These are phyloP conservation scores for Bacidia gigantensis DNA, from an alignment of 495 filamentous ascomycete genomes.

Conservation along the genomic window DNA sequence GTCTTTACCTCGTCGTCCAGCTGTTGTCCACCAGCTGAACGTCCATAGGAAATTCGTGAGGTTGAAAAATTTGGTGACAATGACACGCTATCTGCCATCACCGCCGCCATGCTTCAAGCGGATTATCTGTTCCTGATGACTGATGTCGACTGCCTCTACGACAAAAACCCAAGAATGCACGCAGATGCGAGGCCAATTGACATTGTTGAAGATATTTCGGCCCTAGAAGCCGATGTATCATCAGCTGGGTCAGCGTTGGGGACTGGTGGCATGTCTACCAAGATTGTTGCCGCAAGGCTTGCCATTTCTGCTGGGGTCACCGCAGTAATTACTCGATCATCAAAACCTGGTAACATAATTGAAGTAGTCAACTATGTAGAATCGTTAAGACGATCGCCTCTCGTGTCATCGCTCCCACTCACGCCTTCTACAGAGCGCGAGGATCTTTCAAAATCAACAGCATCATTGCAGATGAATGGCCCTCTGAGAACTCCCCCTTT, in stretches of 20 bases:
- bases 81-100: constrained; percentile 91
- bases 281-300: constrained; percentile 86
- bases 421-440: constrained; percentile 20
- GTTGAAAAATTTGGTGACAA: constrained; percentile 86
- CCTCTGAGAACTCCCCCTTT: constrained; percentile 40
- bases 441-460: constrained; percentile 24
- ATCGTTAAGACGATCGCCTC: constrained; percentile 16
- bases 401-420: constrained; percentile 9
- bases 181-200: constrained; percentile 81
- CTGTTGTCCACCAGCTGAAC: constrained; percentile 4
- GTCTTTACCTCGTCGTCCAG: constrained; percentile 4
- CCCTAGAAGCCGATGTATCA: constrained; percentile 82
- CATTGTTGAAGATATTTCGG: constrained; percentile 76
- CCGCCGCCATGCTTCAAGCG: constrained; percentile 91
- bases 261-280: constrained; percentile 97
- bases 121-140: constrained; percentile 98
- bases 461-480: constrained; percentile 21
- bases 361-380: constrained; percentile 77
- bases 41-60: constrained; percentile 50
- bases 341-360: constrained; percentile 81
- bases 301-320: constrained; percentile 93
- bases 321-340: constrained; percentile 84
- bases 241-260: constrained; percentile 77
- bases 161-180: constrained; percentile 78
- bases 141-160: constrained; percentile 93